A percentile compares a stretch with the other conserved stretches of the same genome.
These are phyloP conservation scores for Plasmodium fragile DNA, from an alignment of 169 alveolate species.

Conservation along the genomic window DNA sequence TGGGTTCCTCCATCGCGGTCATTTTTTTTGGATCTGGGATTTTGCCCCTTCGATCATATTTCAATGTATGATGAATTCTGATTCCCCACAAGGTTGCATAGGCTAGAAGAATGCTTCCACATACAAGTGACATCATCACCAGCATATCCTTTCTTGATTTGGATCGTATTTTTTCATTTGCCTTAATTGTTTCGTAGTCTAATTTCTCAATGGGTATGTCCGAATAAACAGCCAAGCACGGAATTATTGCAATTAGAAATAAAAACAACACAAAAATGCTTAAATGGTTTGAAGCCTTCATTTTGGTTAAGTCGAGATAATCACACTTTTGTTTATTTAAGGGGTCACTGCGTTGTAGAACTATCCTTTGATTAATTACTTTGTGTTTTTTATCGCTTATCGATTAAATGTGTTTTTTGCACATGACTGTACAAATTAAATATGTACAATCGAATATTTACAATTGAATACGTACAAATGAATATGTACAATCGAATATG, in stretches of 20 bases:
- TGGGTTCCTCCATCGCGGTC: not conserved
- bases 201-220: not conserved
- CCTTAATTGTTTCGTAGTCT: constrained; percentile 12
- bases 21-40: not conserved
- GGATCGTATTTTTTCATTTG: not conserved
- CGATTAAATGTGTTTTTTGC: not conserved
- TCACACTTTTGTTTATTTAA: not conserved
- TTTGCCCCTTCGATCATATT: not conserved
- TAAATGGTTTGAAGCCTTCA: not conserved
- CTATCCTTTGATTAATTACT: not conserved
- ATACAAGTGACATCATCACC: constrained; percentile 2
- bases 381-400: not conserved
- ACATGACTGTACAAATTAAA: not conserved
- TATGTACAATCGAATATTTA: not conserved
- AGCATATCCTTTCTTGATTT: not conserved
- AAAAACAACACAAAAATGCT: constrained; percentile 6
- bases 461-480: not conserved
- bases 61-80: not conserved
- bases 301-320: not conserved
- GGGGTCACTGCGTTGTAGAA: not conserved
- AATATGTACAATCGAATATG: not conserved
- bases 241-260: not conserved
- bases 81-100: constrained; percentile 9
- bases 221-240: not conserved
- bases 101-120: not conserved